A percentile compares a stretch with the other conserved stretches of the same genome.
phyloP scores from a whole-genome alignment of 129 eudicot genomes.

The Ambrosia trifida region DNA sequence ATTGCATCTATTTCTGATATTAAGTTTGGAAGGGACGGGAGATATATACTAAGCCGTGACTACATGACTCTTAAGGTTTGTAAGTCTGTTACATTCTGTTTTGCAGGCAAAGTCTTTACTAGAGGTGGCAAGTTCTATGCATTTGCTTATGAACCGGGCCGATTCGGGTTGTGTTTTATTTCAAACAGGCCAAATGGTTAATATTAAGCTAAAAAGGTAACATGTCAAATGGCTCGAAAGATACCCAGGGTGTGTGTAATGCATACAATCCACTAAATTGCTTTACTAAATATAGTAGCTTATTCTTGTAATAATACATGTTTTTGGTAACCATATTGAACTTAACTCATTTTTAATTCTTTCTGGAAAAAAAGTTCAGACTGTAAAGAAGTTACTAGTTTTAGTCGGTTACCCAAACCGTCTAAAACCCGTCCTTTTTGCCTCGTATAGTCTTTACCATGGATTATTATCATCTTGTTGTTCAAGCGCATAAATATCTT shows the following conservation, averaged over 20 bases:
- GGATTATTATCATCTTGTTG: background rate
- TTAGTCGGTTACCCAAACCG: background rate
- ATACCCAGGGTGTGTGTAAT: background rate
- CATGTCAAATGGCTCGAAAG: background rate
- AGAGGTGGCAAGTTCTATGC: background rate
- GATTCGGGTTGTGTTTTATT: background rate
- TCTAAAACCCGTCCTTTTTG: background rate
- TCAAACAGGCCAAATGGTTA: conserved; percentile 1
- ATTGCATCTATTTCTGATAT: conserved; percentile 98
- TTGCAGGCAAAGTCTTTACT: conserved; percentile 3
- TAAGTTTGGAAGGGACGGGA: conserved; percentile 84
- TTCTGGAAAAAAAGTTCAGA: background rate
- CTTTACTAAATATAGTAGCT: background rate
- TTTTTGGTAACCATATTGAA: background rate
- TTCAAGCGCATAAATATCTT: conserved; percentile 6
- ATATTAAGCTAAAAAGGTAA: background rate
- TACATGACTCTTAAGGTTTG: conserved; percentile 97
- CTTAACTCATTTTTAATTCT: background rate
- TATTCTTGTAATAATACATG: background rate
- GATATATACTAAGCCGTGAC: conserved; percentile 91
- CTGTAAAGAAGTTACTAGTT: background rate
- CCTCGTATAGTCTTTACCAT: background rate
- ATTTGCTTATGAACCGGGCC: background rate
- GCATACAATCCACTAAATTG: background rate
- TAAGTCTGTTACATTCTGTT: background rate